These are phyloP conservation scores for Amanita brunnescens DNA, from an alignment of 768 basidiomycete species.

Conservation along the genomic window DNA sequence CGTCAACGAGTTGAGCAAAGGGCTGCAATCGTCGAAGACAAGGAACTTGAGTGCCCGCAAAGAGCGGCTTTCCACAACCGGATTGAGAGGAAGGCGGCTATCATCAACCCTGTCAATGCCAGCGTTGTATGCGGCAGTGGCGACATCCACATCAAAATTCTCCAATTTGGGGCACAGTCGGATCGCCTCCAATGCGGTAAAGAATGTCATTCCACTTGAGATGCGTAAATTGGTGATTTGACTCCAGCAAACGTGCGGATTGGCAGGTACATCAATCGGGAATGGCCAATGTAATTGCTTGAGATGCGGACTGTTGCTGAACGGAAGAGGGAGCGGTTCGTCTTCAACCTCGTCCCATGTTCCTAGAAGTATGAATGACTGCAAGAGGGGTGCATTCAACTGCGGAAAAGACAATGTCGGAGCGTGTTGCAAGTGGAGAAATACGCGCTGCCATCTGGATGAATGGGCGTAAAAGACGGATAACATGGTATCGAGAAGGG, in stretches of 20 bases:
- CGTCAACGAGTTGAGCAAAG: neutral
- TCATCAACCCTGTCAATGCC: neutral
- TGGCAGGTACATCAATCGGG: neutral
- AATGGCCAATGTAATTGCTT: neutral
- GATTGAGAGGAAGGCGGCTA: neutral
- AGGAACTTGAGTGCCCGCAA: neutral
- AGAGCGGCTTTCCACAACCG: neutral
- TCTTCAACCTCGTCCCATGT: neutral
- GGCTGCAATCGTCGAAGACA: neutral
- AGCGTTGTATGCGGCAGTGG: neutral
- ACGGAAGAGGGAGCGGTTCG: neutral
- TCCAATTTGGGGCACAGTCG: neutral
- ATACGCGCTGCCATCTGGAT: neutral
- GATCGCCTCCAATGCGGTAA: neutral
- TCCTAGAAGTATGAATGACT: neutral
- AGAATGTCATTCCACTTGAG: neutral
- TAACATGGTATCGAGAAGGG: neutral
- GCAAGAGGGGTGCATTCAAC: neutral
- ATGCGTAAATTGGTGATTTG: neutral
- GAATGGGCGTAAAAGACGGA: neutral
- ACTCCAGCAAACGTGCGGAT: neutral
- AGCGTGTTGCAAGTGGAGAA: neutral
- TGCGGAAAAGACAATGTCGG: neutral
- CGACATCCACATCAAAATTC: neutral
- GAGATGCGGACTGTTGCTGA: neutral